Percentiles rank a stretch among this genome's conserved stretches.
phyloP scores from a whole-genome alignment of 2,329 filamentous ascomycete species.

The Apiospora malaysiana region DNA sequence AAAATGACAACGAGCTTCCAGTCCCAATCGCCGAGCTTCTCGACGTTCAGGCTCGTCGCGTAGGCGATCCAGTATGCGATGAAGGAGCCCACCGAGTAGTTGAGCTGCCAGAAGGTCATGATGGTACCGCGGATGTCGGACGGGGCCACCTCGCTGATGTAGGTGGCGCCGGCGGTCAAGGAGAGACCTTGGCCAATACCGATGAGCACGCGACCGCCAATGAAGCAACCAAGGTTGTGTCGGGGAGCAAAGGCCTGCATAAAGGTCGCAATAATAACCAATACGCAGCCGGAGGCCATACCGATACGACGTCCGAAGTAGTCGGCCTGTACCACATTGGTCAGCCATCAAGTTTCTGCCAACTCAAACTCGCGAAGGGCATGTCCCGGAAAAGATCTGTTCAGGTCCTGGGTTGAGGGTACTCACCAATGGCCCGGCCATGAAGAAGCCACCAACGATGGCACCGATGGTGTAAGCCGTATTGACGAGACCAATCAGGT shows the following conservation, averaged over 20 bases:
- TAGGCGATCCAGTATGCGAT: conserved; percentile 72
- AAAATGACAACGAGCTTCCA: conserved; percentile 77
- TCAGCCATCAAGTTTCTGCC: background rate
- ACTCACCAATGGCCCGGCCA: conserved; percentile 64
- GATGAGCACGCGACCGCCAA: conserved; percentile 71
- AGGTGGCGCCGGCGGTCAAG: conserved; percentile 70
- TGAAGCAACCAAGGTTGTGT: conserved; percentile 68
- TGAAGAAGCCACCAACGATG: conserved; percentile 72
- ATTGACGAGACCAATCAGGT: conserved; percentile 61
- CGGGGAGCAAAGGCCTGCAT: conserved; percentile 70
- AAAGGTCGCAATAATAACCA: conserved; percentile 72
- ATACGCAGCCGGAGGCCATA: conserved; percentile 67
- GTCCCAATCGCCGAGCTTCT: conserved; percentile 70
- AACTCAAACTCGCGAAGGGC: background rate
- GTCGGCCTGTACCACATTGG: conserved; percentile 49
- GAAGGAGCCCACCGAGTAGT: conserved; percentile 70
- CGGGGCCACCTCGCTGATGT: conserved; percentile 72
- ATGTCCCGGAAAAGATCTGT: background rate
- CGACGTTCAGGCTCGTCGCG: conserved; percentile 61
- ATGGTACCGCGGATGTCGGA: conserved; percentile 68
- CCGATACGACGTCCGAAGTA: conserved; percentile 66
- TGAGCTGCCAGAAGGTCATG: conserved; percentile 74
- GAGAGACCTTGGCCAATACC: conserved; percentile 75
- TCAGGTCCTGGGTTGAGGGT: background rate
- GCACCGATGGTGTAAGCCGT: conserved; percentile 75